Evolutionary conservation across 75 land plant species (phyloP).

Genomic region (Ceratopteris richardii): DNA sequence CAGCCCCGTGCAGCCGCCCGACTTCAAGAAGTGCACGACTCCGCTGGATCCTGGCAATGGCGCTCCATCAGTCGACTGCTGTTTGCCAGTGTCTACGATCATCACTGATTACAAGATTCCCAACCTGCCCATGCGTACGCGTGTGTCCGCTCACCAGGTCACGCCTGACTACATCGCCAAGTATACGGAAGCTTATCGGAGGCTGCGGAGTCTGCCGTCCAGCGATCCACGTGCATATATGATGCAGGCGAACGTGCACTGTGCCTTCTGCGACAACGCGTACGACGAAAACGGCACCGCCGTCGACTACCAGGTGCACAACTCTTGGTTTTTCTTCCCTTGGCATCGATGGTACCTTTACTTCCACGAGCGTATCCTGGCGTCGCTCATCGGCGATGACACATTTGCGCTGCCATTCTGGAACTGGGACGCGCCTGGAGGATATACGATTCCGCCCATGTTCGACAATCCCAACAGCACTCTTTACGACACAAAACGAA

Average conservation of each 20-base stretch:
- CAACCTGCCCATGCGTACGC: constrained; percentile 1
- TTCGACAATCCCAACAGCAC: constrained; percentile 15
- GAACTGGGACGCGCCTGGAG: constrained; percentile 57
- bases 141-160: background rate
- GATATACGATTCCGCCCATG: constrained; percentile 34
- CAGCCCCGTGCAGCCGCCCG: background rate
- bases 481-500: constrained; percentile 36
- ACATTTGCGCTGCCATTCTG: constrained; percentile 56
- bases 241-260: constrained; percentile 10
- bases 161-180: background rate
- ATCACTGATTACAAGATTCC: background rate
- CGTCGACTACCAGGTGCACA: constrained; percentile 45
- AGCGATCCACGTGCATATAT: constrained; percentile 25
- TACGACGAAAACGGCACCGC: constrained; percentile 34
- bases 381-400: constrained; percentile 41
- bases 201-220: constrained; percentile 20
- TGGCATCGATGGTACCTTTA: constrained; percentile 63
- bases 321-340: constrained; percentile 18
- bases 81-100: background rate
- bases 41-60: constrained; percentile 1
- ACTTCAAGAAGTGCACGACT: background rate
- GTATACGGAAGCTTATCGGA: background rate
- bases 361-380: constrained; percentile 61
- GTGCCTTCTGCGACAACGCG: constrained; percentile 38
- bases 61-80: constrained; percentile 1